phyloP scores from a whole-genome alignment of 1,284 basidiomycete species.

The Marasmius fiardii region DNA sequence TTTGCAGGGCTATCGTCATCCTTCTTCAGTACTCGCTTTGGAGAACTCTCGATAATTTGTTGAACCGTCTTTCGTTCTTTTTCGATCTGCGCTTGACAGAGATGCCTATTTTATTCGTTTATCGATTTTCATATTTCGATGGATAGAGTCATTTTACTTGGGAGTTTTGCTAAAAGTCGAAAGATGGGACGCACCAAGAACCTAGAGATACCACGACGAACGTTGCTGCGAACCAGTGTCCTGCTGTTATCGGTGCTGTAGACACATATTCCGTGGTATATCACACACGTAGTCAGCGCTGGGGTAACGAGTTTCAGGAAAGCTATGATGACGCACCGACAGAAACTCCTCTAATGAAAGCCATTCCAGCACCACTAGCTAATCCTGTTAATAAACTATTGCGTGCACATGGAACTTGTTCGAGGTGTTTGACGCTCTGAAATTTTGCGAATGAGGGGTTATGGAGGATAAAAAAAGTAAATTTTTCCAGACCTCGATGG shows the following conservation, averaged over 20 bases:
- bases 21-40: slow-evolving; percentile 46
- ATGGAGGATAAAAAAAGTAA: no score
- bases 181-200: slow-evolving; percentile 35
- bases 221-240: slow-evolving; percentile 44
- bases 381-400: slow-evolving; percentile 15
- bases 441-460: not conserved
- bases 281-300: not conserved
- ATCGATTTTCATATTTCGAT: slow-evolving; percentile 6
- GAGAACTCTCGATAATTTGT: slow-evolving; percentile 58
- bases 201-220: slow-evolving; percentile 38
- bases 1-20: slow-evolving; percentile 23
- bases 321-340: slow-evolving; percentile 28
- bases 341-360: slow-evolving; percentile 37
- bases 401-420: slow-evolving; percentile 30
- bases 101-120: slow-evolving; percentile 40
- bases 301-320: not conserved
- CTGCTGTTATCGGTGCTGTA: slow-evolving; percentile 40
- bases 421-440: slow-evolving; percentile 11
- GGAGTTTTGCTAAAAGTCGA: not conserved
- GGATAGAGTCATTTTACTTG: not conserved
- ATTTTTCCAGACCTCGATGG: not conserved
- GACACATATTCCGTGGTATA: no score
- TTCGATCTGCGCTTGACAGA: slow-evolving; percentile 54
- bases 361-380: slow-evolving; percentile 26
- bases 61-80: slow-evolving; percentile 55